Base-by-base conservation (phyloP, 2,329 filamentous ascomycete species). In the Kalmusia sp. region DNA sequence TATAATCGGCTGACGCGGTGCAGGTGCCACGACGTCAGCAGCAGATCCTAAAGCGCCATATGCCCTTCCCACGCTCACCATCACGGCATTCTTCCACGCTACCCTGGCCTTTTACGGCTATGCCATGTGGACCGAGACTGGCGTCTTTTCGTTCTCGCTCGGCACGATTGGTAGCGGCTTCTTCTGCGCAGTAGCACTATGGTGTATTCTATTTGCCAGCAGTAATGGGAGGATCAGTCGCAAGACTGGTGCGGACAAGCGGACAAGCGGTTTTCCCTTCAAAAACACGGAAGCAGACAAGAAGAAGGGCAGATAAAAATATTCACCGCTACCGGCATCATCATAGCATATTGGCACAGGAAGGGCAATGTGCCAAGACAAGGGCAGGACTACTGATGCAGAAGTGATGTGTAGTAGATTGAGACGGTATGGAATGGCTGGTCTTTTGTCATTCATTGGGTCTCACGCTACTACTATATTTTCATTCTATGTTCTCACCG, bases 11-110 rank as follows among this genome's bases (percentile, higher is more conserved):
- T 47, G 44, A 47, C 44, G 28, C 9, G 6, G 9, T 7, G 14
- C 41, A 70, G 74, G 76, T 14, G 65, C 67, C 7, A 66, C 72
- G 15, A 75, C 73, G n/a, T 62, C 68, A 15, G 65, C 64, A 7
- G 49, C 58, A 6, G 73, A 76, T 37, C 72, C 72, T 31, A 75
- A 74, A 59, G 72, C 71, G 0, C 74, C 74, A 4, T 77, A 79
- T 70, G 88, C 88, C 4, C 77, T 83, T 31, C 88, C 90, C 2
- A 86, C 85, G 1, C 71, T 92, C 17, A 79, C 87, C 33, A 75
- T 92, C 12, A 89, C 89, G 1, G 83, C 84, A 0, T 56, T 85
- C 3, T 90, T 90, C 77, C 90, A 93, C 71, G 76, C 80, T 15
- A 76, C 78, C 21, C 65, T 79, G 0, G 79, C 80, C 4, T 86